phyloP scores from a whole-genome alignment of 352 stramenopile species.

The Thraustochytrium striatum region DNA sequence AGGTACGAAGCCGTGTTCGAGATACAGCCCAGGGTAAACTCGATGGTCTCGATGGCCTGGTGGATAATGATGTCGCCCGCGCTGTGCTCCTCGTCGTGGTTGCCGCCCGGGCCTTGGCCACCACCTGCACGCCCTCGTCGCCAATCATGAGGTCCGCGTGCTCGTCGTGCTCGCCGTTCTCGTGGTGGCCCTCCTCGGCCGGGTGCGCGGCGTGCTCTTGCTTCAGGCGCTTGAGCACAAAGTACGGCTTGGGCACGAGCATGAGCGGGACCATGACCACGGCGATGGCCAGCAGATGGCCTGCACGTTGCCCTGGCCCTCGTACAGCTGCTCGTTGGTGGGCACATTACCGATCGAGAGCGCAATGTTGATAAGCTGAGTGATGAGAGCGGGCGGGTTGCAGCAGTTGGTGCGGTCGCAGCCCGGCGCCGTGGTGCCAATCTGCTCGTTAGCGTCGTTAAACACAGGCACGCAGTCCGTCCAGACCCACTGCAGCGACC shows the following conservation, averaged over 20 bases:
- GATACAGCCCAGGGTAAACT: constrained; percentile 98
- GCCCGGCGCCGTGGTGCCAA: neutral
- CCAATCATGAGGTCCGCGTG: constrained; percentile 34
- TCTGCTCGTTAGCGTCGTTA: constrained; percentile 53
- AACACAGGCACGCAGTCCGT: constrained; percentile 68
- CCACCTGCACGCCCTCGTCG: constrained; percentile 36
- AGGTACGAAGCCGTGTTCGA: constrained; percentile 99
- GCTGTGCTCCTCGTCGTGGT: constrained; percentile 66
- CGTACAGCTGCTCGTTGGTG: constrained; percentile 87
- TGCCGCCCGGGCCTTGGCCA: constrained; percentile 51
- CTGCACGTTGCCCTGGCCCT: constrained; percentile 78
- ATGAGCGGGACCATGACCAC: constrained; percentile 93
- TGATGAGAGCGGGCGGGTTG: constrained; percentile 94
- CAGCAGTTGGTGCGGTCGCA: constrained; percentile 65
- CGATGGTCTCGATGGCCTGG: constrained; percentile 98
- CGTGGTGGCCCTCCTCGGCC: constrained; percentile 53
- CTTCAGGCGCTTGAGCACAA: constrained; percentile 77
- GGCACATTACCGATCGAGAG: constrained; percentile 80
- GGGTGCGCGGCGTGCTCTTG: constrained; percentile 56
- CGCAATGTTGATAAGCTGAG: constrained; percentile 97
- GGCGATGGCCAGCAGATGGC: constrained; percentile 85
- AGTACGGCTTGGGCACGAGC: constrained; percentile 87
- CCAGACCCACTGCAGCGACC: constrained; percentile 71
- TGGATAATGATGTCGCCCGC: constrained; percentile 97
- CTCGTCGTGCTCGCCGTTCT: neutral